Percentiles rank a stretch among this genome's conserved stretches.
Evolutionary conservation across 257 asterid genomes (phyloP).

Genomic region (Haberlea rhodopensis): DNA sequence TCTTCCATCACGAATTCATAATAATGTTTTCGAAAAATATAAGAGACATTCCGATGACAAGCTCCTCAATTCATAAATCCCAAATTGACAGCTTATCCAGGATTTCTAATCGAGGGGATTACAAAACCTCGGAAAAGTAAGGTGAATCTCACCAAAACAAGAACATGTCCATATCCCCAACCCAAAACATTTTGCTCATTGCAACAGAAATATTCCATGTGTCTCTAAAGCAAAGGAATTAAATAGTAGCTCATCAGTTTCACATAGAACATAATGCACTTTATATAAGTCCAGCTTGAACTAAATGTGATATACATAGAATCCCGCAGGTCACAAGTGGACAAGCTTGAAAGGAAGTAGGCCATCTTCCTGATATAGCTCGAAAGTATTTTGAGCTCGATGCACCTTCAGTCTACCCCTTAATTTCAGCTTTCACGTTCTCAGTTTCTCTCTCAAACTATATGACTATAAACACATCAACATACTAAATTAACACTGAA

Average conservation of each 20-base stretch:
- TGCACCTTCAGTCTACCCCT: too few relatives aligned
- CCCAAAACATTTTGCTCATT: background rate
- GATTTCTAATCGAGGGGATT: background rate
- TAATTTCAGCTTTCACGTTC: background rate
- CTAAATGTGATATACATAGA: too few relatives aligned
- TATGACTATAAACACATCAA: background rate
- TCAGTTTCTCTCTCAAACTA: slow-evolving; percentile 1
- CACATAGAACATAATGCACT: background rate
- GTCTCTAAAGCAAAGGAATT: background rate
- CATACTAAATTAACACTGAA: background rate
- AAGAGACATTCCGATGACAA: background rate
- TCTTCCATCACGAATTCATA: background rate
- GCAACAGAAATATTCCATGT: background rate
- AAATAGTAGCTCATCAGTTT: background rate
- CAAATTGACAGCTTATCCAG: background rate
- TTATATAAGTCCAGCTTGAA: too few relatives aligned
- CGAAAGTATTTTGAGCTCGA: background rate
- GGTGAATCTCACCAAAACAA: too few relatives aligned
- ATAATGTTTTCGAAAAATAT: background rate
- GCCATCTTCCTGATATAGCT: background rate
- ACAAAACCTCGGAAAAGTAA: background rate
- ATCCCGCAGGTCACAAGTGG: background rate
- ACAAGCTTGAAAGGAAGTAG: background rate
- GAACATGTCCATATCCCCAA: background rate
- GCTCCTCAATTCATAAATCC: background rate